Conservation (phyloP, 176 grass and related monocot species). For the Canna indica region DNA sequence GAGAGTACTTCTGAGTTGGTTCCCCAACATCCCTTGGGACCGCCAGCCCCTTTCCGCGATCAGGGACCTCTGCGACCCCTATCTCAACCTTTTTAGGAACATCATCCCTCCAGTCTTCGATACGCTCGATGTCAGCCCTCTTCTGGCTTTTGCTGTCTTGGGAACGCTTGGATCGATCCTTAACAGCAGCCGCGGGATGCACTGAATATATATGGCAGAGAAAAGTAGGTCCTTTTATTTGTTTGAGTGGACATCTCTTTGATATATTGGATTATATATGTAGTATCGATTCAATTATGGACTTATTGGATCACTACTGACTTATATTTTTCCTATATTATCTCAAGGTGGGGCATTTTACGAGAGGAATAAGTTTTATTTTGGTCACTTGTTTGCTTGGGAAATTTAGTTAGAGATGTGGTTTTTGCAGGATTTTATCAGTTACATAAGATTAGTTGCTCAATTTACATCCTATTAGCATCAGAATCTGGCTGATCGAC, state of each 20-base stretch:
- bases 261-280: background rate
- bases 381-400: no score
- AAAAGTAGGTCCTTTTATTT: background rate
- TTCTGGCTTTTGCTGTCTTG: slow-evolving; percentile 77
- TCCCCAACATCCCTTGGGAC: slow-evolving; percentile 95
- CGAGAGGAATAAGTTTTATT: background rate
- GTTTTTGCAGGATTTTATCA: no score
- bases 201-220: background rate
- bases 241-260: background rate
- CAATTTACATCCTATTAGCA: no score
- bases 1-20: slow-evolving; percentile 83
- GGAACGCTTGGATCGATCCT: slow-evolving; percentile 79
- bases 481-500: no score
- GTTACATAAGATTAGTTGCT: no score
- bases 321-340: background rate
- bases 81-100: slow-evolving; percentile 78
- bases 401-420: no score
- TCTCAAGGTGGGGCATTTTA: no score
- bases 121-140: slow-evolving; percentile 83
- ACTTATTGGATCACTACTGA: background rate
- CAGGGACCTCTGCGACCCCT: slow-evolving; percentile 79
- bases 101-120: slow-evolving; percentile 86
- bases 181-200: slow-evolving; percentile 69
- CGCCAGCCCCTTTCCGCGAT: slow-evolving; percentile 83
- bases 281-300: background rate